A percentile compares a stretch with the other conserved stretches of the same genome.
Conservation (phyloP, 2,329 filamentous ascomycete genomes). For the Emergomyces africanus region DNA sequence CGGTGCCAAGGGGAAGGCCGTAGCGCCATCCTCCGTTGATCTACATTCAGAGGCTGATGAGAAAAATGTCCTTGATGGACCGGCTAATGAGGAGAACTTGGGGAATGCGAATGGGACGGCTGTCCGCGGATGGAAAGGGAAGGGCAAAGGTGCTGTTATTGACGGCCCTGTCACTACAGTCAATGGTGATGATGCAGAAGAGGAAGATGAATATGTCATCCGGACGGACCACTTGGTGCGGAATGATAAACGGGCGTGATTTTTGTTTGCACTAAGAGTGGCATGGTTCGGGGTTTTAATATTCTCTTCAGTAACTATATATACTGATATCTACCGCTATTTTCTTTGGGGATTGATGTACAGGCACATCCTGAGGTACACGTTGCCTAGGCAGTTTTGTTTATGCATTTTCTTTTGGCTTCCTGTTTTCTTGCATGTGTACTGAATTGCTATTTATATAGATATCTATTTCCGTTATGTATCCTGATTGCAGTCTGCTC, state of each 20-base stretch:
- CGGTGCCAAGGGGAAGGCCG: not conserved
- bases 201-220: conserved; percentile 28
- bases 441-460: not conserved
- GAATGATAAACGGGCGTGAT: not conserved
- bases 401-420: not conserved
- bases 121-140: conserved; percentile 20
- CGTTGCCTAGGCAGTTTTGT: not conserved
- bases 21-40: not conserved
- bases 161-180: conserved; percentile 11
- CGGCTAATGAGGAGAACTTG: conserved; percentile 16
- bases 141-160: conserved; percentile 22
- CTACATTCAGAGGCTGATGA: conserved; percentile 14
- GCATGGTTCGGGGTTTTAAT: too few relatives aligned
- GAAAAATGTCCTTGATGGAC: conserved; percentile 29
- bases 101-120: not conserved
- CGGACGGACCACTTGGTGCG: conserved; percentile 24
- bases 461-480: not conserved
- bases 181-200: conserved; percentile 15
- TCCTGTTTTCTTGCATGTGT: not conserved
- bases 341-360: not conserved
- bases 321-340: not conserved
- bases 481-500: too few relatives aligned
- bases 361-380: not conserved
- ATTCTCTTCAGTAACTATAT: not conserved
- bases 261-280: not conserved